These are phyloP conservation scores for Kwoniella dendrophila DNA, from an alignment of 768 basidiomycete genomes.

Conservation along the genomic window DNA sequence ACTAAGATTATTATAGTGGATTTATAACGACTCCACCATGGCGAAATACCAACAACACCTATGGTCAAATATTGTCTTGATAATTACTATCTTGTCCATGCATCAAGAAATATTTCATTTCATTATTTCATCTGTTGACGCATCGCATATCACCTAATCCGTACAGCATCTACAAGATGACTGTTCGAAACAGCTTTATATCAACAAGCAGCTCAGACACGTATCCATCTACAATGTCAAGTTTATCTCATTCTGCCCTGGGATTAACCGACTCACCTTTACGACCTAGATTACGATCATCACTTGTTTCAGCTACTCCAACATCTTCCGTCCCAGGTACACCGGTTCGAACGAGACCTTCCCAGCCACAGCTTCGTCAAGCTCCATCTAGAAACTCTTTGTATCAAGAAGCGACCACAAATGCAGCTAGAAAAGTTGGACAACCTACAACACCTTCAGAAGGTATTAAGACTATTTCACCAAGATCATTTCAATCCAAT, in stretches of 20 bases:
- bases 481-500: constrained; percentile 1
- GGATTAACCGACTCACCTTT: constrained; percentile 40
- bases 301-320: constrained; percentile 2
- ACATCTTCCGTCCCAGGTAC: not conserved
- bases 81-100: too few species aligned
- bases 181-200: constrained; percentile 27
- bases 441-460: constrained; percentile 3
- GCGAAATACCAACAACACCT: too few species aligned
- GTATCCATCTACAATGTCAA: constrained; percentile 44
- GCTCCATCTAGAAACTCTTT: constrained; percentile 5
- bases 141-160: not conserved
- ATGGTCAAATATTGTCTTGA: too few species aligned
- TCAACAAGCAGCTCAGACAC: constrained; percentile 30
- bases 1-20: too few species aligned
- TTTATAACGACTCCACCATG: too few species aligned
- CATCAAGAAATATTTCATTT: too few species aligned
- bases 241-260: constrained; percentile 29
- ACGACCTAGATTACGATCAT: constrained; percentile 7
- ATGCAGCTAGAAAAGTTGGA: constrained; percentile 8
- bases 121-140: not conserved
- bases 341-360: constrained; percentile 1
- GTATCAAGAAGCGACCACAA: constrained; percentile 18
- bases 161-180: constrained; percentile 1
- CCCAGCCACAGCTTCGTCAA: constrained; percentile 7
- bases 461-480: not conserved